These are phyloP conservation scores for Trichaptum fuscoviolaceum DNA, from an alignment of 768 basidiomycete species.

Conservation along the genomic window DNA sequence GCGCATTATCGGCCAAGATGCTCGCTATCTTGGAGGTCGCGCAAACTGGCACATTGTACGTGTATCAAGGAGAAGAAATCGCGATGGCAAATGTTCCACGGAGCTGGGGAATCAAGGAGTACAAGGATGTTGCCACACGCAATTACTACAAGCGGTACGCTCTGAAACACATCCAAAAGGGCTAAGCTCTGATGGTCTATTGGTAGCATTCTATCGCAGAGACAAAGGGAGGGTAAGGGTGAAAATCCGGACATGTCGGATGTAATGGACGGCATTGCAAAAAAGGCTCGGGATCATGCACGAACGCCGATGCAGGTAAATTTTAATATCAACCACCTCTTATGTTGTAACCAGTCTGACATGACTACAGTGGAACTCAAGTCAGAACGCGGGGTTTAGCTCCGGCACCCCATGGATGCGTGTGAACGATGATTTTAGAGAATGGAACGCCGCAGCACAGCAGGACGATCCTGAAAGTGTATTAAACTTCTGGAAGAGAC, in stretches of 20 bases:
- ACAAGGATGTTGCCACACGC: conserved; percentile 60
- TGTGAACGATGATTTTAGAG: conserved; percentile 57
- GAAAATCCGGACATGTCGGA: conserved; percentile 57
- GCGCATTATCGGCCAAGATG: conserved; percentile 57
- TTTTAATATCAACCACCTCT: neutral
- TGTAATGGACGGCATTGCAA: conserved; percentile 48
- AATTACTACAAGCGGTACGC: conserved; percentile 48
- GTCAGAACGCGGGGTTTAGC: conserved; percentile 58
- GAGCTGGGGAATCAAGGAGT: conserved; percentile 65
- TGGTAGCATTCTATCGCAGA: conserved; percentile 34
- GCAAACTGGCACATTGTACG: conserved; percentile 61
- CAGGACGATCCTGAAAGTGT: conserved; percentile 46
- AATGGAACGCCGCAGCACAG: conserved; percentile 54
- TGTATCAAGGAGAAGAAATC: conserved; percentile 75
- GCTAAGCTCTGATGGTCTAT: conserved; percentile 6
- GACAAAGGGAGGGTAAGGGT: conserved; percentile 25
- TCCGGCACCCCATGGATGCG: conserved; percentile 69
- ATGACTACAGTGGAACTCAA: conserved; percentile 50
- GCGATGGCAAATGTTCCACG: conserved; percentile 59
- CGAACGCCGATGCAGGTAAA: conserved; percentile 64
- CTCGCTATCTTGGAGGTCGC: conserved; percentile 56
- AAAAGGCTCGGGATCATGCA: conserved; percentile 67
- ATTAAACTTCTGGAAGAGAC: conserved; percentile 53
- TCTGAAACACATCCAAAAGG: neutral
- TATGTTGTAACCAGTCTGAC: neutral